Evolutionary conservation across 169 alveolate genomes (phyloP), one percentile per base, ranked within the genome.

Genomic region (Cryptosporidium muris): DNA sequence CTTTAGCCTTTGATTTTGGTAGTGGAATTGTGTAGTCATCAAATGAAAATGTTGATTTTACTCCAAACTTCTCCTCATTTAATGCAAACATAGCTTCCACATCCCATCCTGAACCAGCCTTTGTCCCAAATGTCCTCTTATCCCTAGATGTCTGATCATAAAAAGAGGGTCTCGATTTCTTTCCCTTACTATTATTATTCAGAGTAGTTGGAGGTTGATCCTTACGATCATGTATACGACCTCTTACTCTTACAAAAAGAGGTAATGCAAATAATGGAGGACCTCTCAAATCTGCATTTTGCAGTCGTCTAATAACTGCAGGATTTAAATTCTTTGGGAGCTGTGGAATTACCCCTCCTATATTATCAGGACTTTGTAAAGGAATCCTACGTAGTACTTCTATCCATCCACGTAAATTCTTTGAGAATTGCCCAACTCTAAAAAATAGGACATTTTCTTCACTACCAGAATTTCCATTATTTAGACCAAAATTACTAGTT

Each of bases 71-170:
- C 68, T 93, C 94, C 48, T 82, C 92, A 88, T 94, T 94, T 65
- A 94, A 85, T 64, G 92, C 89, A 88, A 94, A 94, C 97, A 94
- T 94, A 47, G 94, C 97, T 62, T 93, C 96, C 1, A 92, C 94
- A 54, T 91, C 90, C 97, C 97, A 94, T 2, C 94, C 94, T 43
- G 85, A 68, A 37, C 90, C 89, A 52, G 88, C 91, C 42, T 81
- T 89, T 38, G 81, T 74, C 6, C 94, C 94, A 82, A 91, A 91
- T 3, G 94, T 91, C 60, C 90, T 74, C 47, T 88, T 80, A 51
- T 91, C 74, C 65, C 80, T 65, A 11, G 65, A 60, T 65, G 80
- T 80, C 80, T 63, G 11, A 51, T 66, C 92, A n/a, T 62, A 60
- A 47, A 89, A 36, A 51, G 80, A 63, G 16, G 54, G 47, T 12